Percentiles rank a stretch among this genome's conserved stretches.
Conservation (phyloP, 108 stramenopile genomes). For the Chaetoceros tenuissimus region DNA sequence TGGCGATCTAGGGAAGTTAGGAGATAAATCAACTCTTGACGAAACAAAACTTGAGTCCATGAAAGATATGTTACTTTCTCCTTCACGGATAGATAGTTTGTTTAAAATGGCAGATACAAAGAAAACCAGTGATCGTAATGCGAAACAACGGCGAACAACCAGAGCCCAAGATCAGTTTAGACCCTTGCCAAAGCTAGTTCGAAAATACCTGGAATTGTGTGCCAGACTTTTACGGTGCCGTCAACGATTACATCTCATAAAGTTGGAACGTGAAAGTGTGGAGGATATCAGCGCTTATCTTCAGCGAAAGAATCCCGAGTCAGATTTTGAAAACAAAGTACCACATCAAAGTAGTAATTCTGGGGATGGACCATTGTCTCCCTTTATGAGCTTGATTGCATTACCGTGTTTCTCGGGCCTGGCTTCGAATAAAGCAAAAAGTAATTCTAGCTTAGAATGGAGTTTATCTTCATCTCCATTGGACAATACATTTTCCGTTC, state of each 20-base stretch:
- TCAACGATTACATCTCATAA: conserved; percentile 48
- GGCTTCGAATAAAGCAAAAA: too few relatives aligned
- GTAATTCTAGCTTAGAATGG: too few relatives aligned
- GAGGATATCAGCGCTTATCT: too few relatives aligned
- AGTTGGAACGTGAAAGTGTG: conserved; percentile 30
- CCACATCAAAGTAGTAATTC: conserved; percentile 6
- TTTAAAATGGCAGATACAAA: conserved; percentile 8
- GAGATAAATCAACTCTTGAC: conserved; percentile 34
- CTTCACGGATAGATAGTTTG: too few relatives aligned
- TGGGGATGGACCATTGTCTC: conserved; percentile 14
- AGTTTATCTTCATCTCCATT: too few relatives aligned
- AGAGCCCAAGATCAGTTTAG: conserved; percentile 17
- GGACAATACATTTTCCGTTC: too few relatives aligned
- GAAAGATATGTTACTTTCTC: conserved; percentile 25
- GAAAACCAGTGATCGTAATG: conserved; percentile 8
- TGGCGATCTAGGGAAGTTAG: conserved; percentile 51
- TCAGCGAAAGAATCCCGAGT: too few relatives aligned
- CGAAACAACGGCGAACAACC: conserved; percentile 6
- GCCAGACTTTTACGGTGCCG: conserved; percentile 49
- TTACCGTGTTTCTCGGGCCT: too few relatives aligned
- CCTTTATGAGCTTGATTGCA: too few relatives aligned
- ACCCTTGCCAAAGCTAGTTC: conserved; percentile 37
- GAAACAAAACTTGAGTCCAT: conserved; percentile 10
- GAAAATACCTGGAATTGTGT: conserved; percentile 55
- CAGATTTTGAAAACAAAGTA: too few relatives aligned